Conservation (phyloP, 768 basidiomycete genomes). For the Boletus eberwhitei region DNA sequence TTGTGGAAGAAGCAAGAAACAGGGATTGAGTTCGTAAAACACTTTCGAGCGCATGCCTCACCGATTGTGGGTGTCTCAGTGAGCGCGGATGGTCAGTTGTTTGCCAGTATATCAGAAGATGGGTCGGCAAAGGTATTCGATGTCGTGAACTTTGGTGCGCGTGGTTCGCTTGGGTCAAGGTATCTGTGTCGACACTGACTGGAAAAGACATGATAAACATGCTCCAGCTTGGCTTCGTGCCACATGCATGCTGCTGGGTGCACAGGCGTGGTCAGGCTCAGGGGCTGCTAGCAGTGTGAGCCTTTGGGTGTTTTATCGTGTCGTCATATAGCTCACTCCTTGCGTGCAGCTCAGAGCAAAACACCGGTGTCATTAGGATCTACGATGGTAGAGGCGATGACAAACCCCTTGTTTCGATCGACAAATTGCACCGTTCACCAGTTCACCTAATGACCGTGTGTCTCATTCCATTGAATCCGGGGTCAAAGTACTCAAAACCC, state of each 20-base stretch:
- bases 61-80: conserved; percentile 78
- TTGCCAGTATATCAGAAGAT: conserved; percentile 90
- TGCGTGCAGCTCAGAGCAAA: conserved; percentile 67
- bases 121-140: conserved; percentile 95
- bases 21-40: conserved; percentile 98
- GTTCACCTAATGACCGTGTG: conserved; percentile 89
- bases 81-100: conserved; percentile 88
- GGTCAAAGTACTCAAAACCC: not conserved
- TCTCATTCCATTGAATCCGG: conserved; percentile 7
- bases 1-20: conserved; percentile 98
- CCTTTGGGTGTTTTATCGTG: conserved; percentile 19
- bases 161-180: not conserved
- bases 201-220: conserved; percentile 96
- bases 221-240: conserved; percentile 81
- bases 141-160: conserved; percentile 93
- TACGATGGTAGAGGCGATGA: conserved; percentile 92
- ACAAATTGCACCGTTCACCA: conserved; percentile 78
- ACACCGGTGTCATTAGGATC: conserved; percentile 71
- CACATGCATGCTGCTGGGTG: conserved; percentile 93
- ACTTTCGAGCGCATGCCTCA: conserved; percentile 88
- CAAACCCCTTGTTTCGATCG: conserved; percentile 70
- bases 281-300: conserved; percentile 83
- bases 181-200: not conserved
- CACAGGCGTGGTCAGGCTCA: conserved; percentile 86
- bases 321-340: conserved; percentile 12